Evolutionary conservation across 441 rosid genomes (phyloP).

Genomic region (Populus hybrid): DNA sequence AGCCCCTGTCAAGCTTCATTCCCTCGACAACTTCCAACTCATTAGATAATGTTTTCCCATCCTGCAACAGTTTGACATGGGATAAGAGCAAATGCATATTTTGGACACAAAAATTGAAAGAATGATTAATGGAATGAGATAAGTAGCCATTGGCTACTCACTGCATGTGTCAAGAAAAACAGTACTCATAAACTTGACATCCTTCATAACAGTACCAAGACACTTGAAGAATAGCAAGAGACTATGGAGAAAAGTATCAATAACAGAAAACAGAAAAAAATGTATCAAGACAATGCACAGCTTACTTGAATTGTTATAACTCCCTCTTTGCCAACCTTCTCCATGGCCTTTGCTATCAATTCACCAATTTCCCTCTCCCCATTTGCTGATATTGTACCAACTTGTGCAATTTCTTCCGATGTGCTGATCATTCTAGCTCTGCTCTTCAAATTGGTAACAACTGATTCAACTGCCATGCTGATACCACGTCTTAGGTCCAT

Average conservation of each 20-base stretch:
- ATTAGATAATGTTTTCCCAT: slow-evolving; percentile 74
- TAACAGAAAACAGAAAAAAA: neutral
- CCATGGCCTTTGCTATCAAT: slow-evolving; percentile 92
- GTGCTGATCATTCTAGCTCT: slow-evolving; percentile 88
- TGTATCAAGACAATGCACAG: neutral
- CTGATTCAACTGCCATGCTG: slow-evolving; percentile 83
- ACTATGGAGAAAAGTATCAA: neutral
- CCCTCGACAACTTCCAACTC: slow-evolving; percentile 94
- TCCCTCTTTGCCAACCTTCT: slow-evolving; percentile 91
- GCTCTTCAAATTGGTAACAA: slow-evolving; percentile 77
- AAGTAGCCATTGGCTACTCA: neutral
- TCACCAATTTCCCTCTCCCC: slow-evolving; percentile 95
- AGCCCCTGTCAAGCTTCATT: slow-evolving; percentile 91
- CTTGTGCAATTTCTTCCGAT: slow-evolving; percentile 93
- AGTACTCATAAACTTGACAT: neutral
- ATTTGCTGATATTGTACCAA: slow-evolving; percentile 87
- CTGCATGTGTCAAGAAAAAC: neutral
- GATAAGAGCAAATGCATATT: neutral
- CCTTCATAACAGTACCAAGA: neutral
- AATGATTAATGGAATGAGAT: neutral
- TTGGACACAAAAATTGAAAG: neutral
- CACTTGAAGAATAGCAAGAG: neutral
- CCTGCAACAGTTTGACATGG: slow-evolving; percentile 35
- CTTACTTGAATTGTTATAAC: slow-evolving; percentile 85
- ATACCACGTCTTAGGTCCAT: slow-evolving; percentile 92